Evolutionary conservation across 2,329 filamentous ascomycete genomes (phyloP), one percentile per base, ranked within the genome.

Genomic region (Paecilomyces sp.): DNA sequence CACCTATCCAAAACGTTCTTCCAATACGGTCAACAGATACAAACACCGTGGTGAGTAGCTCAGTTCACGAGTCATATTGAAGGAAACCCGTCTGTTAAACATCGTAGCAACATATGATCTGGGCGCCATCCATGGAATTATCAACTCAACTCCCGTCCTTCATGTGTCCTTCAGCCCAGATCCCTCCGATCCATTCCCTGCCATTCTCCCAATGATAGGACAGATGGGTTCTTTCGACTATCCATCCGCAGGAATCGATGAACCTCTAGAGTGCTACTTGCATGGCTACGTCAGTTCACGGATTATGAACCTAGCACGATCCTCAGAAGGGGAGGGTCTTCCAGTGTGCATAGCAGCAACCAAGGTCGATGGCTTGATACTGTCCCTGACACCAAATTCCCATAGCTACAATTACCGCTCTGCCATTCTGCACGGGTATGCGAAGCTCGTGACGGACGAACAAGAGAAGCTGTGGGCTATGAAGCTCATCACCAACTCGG

Each of bases 321-420:
- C 67, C 12, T 69, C 70, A 15, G 70, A 75, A 36, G 72, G 74
- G 7, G 67, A 79, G 25, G 87, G 88, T 9, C 74, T 95, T 22
- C 89, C 91, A 1, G 77, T 95, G 51, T 88, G 85, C 68, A 80
- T 94, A 34, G 83, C 88, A 24, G 89, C 89, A 1, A 89, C 86
- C 54, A 86, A 88, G 70, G 76, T 95, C 47, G 90, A 96, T 76
- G 91, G 91, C 47, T 79, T 94, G 57, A 86, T 96, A 8, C 84
- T 96, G 33, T 84, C 89, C 22, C 82, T 95, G 13, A 91, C 91
- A 0, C 89, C 91, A 12, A 89, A 90, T 77, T 85, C 84, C 61
- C 90, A 95, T 79, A 90, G 85, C 77, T 92, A 91, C 79, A 93
- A 95, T 79, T 96, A 94, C 77, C 89, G 90, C 63, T 91, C 87